These are phyloP conservation scores for Clarireedia paspali DNA, from an alignment of 2,329 filamentous ascomycete genomes.

Conservation along the genomic window DNA sequence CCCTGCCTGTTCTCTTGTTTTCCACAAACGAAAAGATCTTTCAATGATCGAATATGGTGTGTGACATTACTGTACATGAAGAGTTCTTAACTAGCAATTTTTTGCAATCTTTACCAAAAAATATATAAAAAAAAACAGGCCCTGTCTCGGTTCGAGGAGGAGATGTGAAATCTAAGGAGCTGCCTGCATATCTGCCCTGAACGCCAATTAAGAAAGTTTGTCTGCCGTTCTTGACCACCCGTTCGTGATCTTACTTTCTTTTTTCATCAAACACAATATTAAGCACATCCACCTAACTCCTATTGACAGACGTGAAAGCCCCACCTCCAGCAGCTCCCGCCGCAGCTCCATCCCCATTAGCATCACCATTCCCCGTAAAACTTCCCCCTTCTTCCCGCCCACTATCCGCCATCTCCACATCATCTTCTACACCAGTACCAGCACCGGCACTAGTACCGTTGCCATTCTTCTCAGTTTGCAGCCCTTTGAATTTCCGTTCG, in stretches of 20 bases:
- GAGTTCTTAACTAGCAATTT: too few species aligned
- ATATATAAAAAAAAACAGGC: too few species aligned
- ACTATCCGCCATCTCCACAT: conserved; percentile 29
- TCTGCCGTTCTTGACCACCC: background rate
- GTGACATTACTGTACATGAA: too few species aligned
- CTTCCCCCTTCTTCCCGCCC: conserved; percentile 19
- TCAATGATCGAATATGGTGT: too few species aligned
- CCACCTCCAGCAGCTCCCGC: conserved; percentile 11
- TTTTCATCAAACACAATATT: background rate
- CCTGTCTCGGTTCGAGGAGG: too few species aligned
- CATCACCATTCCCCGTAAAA: conserved; percentile 7
- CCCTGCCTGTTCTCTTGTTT: too few species aligned
- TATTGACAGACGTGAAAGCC: conserved; percentile 29
- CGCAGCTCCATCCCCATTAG: conserved; percentile 7
- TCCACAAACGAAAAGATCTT: too few species aligned
- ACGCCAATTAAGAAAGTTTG: too few species aligned
- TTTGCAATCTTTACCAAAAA: too few species aligned
- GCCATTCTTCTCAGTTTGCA: conserved; percentile 1
- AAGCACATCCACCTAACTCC: conserved; percentile 6
- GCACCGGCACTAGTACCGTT: conserved; percentile 2
- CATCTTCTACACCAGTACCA: conserved; percentile 20
- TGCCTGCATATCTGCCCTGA: too few species aligned
- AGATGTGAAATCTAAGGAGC: too few species aligned
- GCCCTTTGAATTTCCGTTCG: background rate
- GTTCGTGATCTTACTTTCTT: background rate